Base-by-base conservation (phyloP, 2,329 filamentous ascomycete species). In the Chaetomium sp. region DNA sequence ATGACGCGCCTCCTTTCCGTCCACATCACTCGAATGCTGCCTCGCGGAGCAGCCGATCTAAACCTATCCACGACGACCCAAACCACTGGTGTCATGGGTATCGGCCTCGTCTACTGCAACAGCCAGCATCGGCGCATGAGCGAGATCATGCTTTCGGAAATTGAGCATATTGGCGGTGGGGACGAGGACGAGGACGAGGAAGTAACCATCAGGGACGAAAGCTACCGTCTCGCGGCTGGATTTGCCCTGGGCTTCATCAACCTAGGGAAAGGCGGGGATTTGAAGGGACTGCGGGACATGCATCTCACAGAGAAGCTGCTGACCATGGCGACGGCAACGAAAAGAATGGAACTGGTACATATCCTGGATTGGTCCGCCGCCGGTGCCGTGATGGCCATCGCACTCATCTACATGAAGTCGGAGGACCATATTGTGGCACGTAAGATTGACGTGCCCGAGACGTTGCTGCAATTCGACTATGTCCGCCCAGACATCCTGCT, bases 111-210 rank as follows among this genome's bases (percentile, higher is more conserved):
- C 1, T 99, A 97, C 70, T 95, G 88, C 72, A 88, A 91, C 68
- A 96, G 91, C 34, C 92, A 97, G 66, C 95, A 99, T 72, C 88
- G 95, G 35, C 86, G 95, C 40, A 99, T 99, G 94, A 97, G 91
- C 67, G 94, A 99, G 69, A 90, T 97, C 14, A 96, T 99, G 90
- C 82, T 99, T 50, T 97, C 92, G 0, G 94, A 99, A 69, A 94
- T 99, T 58, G 91, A 96, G 68, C 87, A 91, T 60, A 89, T 90
- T 51, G 90, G 95, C 44, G 74, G 94, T 45, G 74, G 78, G 34
- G 80, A 88, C 40, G 88, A 91, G 55, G 74, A 78, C 33, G 80
- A 88, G 40, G 88, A 91, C 55, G 89, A 96, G 57, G 87, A 91
- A 55, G 89, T 95, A 65, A 85, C 85, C 27, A 73, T 97, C 49